Evolutionary conservation across 371 early-diverging fungal species (phyloP).

Genomic region (Apophysomyces variabilis): DNA sequence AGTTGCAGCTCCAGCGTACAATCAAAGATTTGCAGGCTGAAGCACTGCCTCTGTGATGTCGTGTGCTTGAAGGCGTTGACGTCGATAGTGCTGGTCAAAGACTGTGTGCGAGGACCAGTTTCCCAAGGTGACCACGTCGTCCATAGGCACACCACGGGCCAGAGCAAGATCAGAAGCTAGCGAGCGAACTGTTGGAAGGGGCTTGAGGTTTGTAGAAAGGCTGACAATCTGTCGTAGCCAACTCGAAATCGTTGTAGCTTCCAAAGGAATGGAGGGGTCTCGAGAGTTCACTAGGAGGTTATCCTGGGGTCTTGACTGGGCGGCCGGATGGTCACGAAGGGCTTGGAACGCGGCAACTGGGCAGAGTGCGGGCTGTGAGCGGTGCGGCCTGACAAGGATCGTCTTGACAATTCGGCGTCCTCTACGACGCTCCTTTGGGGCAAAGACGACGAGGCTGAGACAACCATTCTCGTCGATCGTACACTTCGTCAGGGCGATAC

Average conservation of each 20-base stretch:
- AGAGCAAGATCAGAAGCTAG: conserved; percentile 14
- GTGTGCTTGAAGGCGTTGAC: conserved; percentile 1
- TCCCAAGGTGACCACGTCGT: conserved; percentile 15
- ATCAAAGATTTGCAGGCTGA: background rate
- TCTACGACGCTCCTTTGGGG: conserved; percentile 36
- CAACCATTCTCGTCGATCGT: background rate
- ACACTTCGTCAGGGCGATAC: conserved; percentile 2
- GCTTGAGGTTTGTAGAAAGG: background rate
- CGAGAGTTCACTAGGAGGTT: background rate
- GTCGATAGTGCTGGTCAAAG: conserved; percentile 15
- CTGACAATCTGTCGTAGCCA: background rate
- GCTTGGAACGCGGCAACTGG: background rate
- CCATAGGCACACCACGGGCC: conserved; percentile 8
- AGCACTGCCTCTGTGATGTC: conserved; percentile 1
- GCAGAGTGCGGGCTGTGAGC: background rate
- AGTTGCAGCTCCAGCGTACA: background rate
- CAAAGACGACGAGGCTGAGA: conserved; percentile 41
- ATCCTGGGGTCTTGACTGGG: background rate
- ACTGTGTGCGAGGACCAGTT: conserved; percentile 19
- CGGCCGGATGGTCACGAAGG: background rate
- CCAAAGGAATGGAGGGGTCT: background rate
- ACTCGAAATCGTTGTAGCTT: background rate
- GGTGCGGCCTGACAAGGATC: background rate
- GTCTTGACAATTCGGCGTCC: conserved; percentile 8
- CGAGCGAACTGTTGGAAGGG: conserved; percentile 17